phyloP scores from a whole-genome alignment of 371 early-diverging fungal species.

The Apophysomyces sp. region DNA sequence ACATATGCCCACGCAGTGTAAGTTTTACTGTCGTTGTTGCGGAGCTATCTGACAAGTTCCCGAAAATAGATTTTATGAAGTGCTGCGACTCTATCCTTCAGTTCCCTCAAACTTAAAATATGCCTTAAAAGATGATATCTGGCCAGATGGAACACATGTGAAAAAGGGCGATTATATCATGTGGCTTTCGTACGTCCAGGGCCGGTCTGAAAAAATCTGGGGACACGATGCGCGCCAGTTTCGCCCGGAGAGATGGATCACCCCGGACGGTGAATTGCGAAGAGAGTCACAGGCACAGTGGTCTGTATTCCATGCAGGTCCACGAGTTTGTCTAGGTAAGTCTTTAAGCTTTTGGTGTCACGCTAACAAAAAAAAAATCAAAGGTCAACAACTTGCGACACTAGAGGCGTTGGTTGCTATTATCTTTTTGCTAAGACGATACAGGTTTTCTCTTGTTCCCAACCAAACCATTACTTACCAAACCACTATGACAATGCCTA shows the following conservation, averaged over 20 bases:
- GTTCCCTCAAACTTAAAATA: conserved; percentile 61
- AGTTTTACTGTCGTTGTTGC: conserved; percentile 2
- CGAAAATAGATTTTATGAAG: conserved; percentile 44
- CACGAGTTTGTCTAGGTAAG: conserved; percentile 63
- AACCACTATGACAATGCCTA: conserved; percentile 47
- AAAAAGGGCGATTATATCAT: conserved; percentile 48
- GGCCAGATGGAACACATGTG: conserved; percentile 63
- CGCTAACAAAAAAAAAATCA: background rate
- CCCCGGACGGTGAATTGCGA: conserved; percentile 21
- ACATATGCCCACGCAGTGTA: conserved; percentile 60
- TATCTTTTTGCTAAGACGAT: conserved; percentile 44
- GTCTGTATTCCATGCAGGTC: conserved; percentile 66
- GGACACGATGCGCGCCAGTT: conserved; percentile 61
- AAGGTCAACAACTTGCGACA: conserved; percentile 51
- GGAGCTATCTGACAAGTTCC: background rate
- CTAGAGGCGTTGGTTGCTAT: conserved; percentile 51
- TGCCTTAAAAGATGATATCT: conserved; percentile 55
- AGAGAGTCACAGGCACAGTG: conserved; percentile 29
- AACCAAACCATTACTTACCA: conserved; percentile 38
- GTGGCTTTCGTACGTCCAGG: conserved; percentile 57
- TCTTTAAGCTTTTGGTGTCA: background rate
- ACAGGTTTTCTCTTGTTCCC: conserved; percentile 44
- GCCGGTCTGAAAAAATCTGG: conserved; percentile 57
- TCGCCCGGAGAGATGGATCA: conserved; percentile 64
- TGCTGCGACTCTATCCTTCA: conserved; percentile 59